phyloP scores from a whole-genome alignment of 176 grass and related monocot species.

The Eragrostis curvula region DNA sequence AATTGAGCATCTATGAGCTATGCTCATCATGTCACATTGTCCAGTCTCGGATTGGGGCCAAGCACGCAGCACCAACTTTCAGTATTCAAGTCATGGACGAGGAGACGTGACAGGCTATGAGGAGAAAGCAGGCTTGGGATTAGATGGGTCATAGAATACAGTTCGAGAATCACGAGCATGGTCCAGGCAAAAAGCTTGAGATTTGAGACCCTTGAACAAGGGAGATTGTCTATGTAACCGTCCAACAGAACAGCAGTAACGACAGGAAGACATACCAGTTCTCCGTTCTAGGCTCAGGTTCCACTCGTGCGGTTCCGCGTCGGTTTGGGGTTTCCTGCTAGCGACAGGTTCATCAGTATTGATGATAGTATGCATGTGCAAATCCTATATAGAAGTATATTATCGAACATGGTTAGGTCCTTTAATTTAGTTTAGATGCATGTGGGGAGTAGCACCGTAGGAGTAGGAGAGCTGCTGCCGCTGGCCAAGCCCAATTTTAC shows the following conservation, averaged over 20 bases:
- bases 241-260: conserved; percentile 9
- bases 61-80: background rate
- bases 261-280: conserved; percentile 17
- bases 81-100: conserved; percentile 3
- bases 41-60: conserved; percentile 17
- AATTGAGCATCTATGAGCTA: conserved; percentile 24
- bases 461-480: background rate
- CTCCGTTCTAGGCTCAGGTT: conserved; percentile 42
- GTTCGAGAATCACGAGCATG: conserved; percentile 38
- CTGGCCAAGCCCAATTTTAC: background rate
- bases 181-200: conserved; percentile 14
- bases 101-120: conserved; percentile 10
- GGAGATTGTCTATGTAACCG: conserved; percentile 34
- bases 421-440: background rate
- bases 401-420: background rate
- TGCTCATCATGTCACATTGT: conserved; percentile 28
- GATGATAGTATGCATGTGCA: conserved; percentile 2
- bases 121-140: background rate
- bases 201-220: conserved; percentile 33
- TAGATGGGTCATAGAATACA: conserved; percentile 12
- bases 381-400: background rate
- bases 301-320: conserved; percentile 42
- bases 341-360: conserved; percentile 49
- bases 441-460: background rate
- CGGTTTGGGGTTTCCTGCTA: conserved; percentile 3